These are phyloP conservation scores for Sporothrix variecibatus DNA, from an alignment of 2,329 filamentous ascomycete genomes.

Conservation along the genomic window DNA sequence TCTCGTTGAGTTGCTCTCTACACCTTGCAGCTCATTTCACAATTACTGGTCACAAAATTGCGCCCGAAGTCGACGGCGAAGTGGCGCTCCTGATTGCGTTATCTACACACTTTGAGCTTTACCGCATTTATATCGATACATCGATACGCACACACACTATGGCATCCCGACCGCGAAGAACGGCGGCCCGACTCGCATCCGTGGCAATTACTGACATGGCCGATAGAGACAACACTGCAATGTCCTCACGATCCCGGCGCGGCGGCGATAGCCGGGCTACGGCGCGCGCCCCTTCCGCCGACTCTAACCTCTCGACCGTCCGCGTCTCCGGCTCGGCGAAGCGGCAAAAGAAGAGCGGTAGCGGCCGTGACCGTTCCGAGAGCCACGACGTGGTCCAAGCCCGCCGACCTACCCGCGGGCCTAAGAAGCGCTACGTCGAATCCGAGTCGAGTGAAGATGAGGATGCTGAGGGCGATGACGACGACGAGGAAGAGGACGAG, in stretches of 20 bases:
- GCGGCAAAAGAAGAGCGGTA: slow-evolving; percentile 9
- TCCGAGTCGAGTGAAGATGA: slow-evolving; percentile 44
- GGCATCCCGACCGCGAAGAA: slow-evolving; percentile 52
- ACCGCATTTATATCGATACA: background rate
- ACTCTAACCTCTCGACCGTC: slow-evolving; percentile 34
- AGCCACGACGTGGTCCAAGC: slow-evolving; percentile 52
- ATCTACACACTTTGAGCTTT: background rate
- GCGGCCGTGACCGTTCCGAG: slow-evolving; percentile 42
- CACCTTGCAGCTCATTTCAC: background rate
- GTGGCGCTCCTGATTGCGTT: too few relatives aligned
- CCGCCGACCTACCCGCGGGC: slow-evolving; percentile 53
- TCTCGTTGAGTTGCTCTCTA: background rate
- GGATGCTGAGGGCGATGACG: slow-evolving; percentile 26
- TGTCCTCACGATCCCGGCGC: slow-evolving; percentile 54
- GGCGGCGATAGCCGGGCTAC: slow-evolving; percentile 44
- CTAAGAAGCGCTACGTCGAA: slow-evolving; percentile 63
- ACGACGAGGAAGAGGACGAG: slow-evolving; percentile 21
- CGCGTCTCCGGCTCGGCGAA: slow-evolving; percentile 24
- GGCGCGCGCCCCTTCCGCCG: slow-evolving; percentile 46
- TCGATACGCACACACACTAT: slow-evolving; percentile 37
- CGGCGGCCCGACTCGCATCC: slow-evolving; percentile 49
- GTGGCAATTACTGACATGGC: slow-evolving; percentile 53
- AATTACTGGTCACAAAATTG: background rate
- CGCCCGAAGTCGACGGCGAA: background rate
- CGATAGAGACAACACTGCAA: slow-evolving; percentile 49